Evolutionary conservation across 108 stramenopile species (phyloP), one percentile per base, ranked within the genome.

Genomic region (Fragilariopsis cylindrus): DNA sequence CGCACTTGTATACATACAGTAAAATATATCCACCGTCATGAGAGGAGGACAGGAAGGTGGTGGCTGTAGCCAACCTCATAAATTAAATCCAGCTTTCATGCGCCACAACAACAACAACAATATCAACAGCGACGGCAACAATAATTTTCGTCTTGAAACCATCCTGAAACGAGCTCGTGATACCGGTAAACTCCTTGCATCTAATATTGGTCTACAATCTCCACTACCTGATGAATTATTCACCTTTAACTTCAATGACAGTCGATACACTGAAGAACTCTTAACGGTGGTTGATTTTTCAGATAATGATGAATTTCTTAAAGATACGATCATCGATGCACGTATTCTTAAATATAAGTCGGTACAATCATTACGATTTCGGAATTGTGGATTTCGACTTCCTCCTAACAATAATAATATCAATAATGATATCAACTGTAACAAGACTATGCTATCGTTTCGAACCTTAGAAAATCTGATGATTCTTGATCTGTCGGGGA

Each of bases 41-140:
- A 30, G 30, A 30, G 30, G 30, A 30, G 30, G 30, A 30, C 30
- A 30, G 30, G 30, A 30, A 30, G 30, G 30, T 30, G 30, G 30
- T 30, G 30, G 30, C 30, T 2, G 30, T 30, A 30, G 30, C 30
- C 30, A 30, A 30, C 58, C 67, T 7, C 71, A 49, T 18, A 48
- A 66, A 41, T 52, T 83, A 16, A 83, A 83, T 65, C 82, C 82
- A 48, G 75, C 82, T 41, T 83, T 83, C 69, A 21, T 79, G 5
- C 4, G 73, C 39, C 16, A 44, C 43, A 53, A 30, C 39, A 60
- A 67, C 53, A 71, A 75, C 65, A 8, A 21, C 50, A 48, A 49
- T 6, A 12, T 8, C n/a, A 18, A 52, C 54, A 69, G 49, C 72
- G 1, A 73, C 56, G 57, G 30, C 52, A 70, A 7, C 53, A 39